Evolutionary conservation across 441 rosid genomes (phyloP).

Genomic region (Gossypium davidsonii): DNA sequence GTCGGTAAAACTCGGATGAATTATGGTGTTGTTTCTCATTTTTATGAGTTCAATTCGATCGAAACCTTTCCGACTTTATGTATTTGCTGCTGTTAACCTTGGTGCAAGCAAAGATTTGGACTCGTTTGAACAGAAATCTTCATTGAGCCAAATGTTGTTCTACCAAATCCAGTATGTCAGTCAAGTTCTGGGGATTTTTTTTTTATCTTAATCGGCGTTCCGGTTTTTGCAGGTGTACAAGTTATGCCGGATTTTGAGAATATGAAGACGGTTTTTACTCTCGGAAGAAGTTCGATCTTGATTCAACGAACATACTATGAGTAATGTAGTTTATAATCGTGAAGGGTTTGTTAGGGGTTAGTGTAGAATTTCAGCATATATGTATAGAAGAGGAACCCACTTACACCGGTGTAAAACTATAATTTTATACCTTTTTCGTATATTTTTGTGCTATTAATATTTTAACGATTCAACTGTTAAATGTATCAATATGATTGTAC

Average conservation of each 20-base stretch:
- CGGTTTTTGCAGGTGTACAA: slow-evolving; percentile 62
- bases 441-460: too few relatives aligned
- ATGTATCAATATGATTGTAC: too few relatives aligned
- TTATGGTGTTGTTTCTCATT: background rate
- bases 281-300: background rate
- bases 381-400: too few relatives aligned
- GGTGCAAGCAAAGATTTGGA: background rate
- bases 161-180: background rate
- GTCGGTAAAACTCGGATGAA: slow-evolving; percentile 38
- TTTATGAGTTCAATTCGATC: background rate
- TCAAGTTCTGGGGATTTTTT: background rate
- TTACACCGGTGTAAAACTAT: too few relatives aligned
- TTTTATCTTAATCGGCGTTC: slow-evolving; percentile 1
- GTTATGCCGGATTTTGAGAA: slow-evolving; percentile 68
- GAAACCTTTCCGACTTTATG: background rate
- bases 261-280: slow-evolving; percentile 29
- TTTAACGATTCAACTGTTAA: too few relatives aligned
- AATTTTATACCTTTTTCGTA: too few relatives aligned
- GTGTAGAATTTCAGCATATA: too few relatives aligned
- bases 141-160: background rate
- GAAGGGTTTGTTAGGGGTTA: too few relatives aligned
- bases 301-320: background rate
- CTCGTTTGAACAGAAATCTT: background rate
- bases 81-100: background rate
- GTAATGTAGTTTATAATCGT: too few relatives aligned